A percentile compares a stretch with the other conserved stretches of the same genome.
These are phyloP conservation scores for Colletotrichum horii DNA, from an alignment of 2,329 filamentous ascomycete genomes.

Conservation along the genomic window DNA sequence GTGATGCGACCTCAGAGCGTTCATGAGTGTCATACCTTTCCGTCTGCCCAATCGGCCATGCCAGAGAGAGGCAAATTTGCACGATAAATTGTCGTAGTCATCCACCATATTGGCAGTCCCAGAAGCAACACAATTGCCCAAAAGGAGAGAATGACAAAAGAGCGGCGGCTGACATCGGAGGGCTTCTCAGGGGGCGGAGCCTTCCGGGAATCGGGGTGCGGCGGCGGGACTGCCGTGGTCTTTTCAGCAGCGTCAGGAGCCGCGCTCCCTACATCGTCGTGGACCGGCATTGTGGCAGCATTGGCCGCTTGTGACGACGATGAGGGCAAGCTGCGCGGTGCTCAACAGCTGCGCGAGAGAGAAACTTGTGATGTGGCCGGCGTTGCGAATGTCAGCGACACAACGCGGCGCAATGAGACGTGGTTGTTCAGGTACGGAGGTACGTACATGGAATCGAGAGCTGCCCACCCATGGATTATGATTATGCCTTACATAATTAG, in stretches of 20 bases:
- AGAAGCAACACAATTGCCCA: conserved; percentile 86
- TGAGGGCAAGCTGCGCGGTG: background rate
- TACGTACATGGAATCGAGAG: background rate
- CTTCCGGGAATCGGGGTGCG: conserved; percentile 34
- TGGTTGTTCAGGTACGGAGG: background rate
- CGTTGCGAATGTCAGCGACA: background rate
- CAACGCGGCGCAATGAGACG: background rate
- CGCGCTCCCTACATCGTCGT: background rate
- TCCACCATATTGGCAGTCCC: conserved; percentile 94
- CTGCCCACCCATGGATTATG: background rate
- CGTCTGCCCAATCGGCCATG: conserved; percentile 93
- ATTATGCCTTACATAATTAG: background rate
- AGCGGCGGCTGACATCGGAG: conserved; percentile 71
- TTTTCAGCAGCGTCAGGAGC: background rate
- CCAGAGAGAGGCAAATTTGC: conserved; percentile 81
- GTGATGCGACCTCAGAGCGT: background rate
- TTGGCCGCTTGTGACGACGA: background rate
- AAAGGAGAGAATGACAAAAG: conserved; percentile 82
- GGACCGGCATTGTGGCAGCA: conserved; percentile 9
- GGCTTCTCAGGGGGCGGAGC: conserved; percentile 79
- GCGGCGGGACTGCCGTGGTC: background rate
- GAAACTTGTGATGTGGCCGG: background rate
- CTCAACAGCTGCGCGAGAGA: background rate
- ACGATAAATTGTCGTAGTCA: conserved; percentile 90
- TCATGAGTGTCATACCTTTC: conserved; percentile 65